Percentiles rank a stretch among this genome's conserved stretches.
These are phyloP conservation scores for Vitis hybrid DNA, from an alignment of 177 flowering plant genomes.

Conservation along the genomic window DNA sequence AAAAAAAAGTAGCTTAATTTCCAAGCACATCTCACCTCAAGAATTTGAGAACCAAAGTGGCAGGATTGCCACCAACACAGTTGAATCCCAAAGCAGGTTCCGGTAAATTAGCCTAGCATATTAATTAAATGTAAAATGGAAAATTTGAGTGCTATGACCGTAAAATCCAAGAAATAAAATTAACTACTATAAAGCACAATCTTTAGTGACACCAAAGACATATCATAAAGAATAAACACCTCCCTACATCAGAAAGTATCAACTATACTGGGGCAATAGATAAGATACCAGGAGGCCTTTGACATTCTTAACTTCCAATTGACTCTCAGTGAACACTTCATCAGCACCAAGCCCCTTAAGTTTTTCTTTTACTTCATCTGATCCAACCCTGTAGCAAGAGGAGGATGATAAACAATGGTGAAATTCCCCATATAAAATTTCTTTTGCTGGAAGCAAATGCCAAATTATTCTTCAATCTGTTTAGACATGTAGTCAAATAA, in stretches of 20 bases:
- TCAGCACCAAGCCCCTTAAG: conserved; percentile 89
- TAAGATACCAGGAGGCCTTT: conserved; percentile 75
- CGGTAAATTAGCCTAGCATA: conserved; percentile 59
- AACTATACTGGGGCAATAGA: conserved; percentile 4
- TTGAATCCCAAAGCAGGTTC: conserved; percentile 92
- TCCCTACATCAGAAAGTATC: background rate
- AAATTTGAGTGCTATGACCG: background rate
- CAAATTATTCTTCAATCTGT: background rate
- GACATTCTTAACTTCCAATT: conserved; percentile 74
- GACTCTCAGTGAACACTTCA: conserved; percentile 81
- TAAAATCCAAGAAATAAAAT: background rate
- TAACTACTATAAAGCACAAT: background rate
- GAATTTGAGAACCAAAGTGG: conserved; percentile 83
- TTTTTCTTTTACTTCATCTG: conserved; percentile 73
- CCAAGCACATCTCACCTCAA: conserved; percentile 56
- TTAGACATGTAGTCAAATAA: background rate
- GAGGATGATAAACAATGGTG: background rate
- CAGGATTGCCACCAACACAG: conserved; percentile 94
- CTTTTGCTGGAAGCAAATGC: too few species aligned
- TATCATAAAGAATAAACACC: background rate
- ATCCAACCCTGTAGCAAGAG: conserved; percentile 53
- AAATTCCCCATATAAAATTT: background rate
- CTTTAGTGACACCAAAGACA: background rate
- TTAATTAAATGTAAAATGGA: background rate
- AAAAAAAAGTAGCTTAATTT: background rate